Evolutionary conservation across 2,329 filamentous ascomycete genomes (phyloP).

Genomic region (Trichophyton verrucosum): DNA sequence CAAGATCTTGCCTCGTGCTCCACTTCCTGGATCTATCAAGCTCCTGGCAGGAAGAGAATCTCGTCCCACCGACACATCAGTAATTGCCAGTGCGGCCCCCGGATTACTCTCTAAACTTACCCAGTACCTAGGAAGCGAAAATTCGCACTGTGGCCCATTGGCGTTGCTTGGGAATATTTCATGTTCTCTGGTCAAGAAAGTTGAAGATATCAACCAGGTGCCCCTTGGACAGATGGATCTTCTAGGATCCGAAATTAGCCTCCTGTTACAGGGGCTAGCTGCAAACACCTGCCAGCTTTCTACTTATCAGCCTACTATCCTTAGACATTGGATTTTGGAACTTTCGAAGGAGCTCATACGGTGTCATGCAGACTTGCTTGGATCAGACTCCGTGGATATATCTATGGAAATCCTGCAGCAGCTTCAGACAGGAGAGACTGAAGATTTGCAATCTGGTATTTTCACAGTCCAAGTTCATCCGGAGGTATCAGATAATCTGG

Average conservation of each 20-base stretch:
- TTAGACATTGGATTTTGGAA: conserved; percentile 38
- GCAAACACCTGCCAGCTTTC: conserved; percentile 39
- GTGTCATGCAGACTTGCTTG: conserved; percentile 27
- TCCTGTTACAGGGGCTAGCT: conserved; percentile 45
- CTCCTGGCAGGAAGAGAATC: conserved; percentile 29
- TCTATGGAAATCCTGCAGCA: conserved; percentile 17
- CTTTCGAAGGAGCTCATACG: conserved; percentile 24
- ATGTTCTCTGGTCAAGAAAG: conserved; percentile 43
- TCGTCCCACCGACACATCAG: conserved; percentile 23
- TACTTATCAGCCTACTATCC: conserved; percentile 38
- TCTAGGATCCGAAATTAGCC: conserved; percentile 52
- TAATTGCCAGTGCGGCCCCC: conserved; percentile 23
- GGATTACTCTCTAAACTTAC: conserved; percentile 26
- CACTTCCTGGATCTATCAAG: conserved; percentile 22
- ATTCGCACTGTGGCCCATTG: conserved; percentile 23
- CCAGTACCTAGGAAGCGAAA: conserved; percentile 25
- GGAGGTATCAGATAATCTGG: background rate
- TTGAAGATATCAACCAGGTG: conserved; percentile 42
- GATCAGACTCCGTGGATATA: conserved; percentile 18
- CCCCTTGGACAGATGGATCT: conserved; percentile 49
- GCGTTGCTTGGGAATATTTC: conserved; percentile 41
- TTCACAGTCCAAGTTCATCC: background rate
- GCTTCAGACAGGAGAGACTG: background rate
- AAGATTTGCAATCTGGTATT: background rate
- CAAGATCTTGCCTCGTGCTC: conserved; percentile 11